Evolutionary conservation across 768 basidiomycete species (phyloP), one percentile per base, ranked within the genome.

Genomic region (Collybia nuda): DNA sequence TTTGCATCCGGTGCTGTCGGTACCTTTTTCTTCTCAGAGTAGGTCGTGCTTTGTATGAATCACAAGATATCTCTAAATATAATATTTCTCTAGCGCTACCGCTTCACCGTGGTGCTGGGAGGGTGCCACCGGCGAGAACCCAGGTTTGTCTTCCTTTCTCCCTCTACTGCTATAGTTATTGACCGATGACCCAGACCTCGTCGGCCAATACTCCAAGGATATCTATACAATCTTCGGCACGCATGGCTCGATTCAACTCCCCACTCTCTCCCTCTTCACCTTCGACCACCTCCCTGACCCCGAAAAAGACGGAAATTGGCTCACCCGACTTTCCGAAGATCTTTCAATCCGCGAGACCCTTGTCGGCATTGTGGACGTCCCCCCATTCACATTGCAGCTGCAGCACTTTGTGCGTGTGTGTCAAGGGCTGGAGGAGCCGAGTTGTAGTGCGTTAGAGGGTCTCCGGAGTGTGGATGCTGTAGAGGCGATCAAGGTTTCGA

Each of bases 71-170:
- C 17, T 6, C 40, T 41, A 9, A 22, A 18, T 0, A 9, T 5
- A 2, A 17, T 14, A 9, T 18, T 9, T 41, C 19, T 41, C 12
- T 15, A 41, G 40, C 23, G 54, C 54, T 7, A 40, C 35, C 3
- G 54, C 40, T 19, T 45, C 50, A 15, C 50, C 50, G n/a, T 40
- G 35, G n/a, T 36, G 18, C 19, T 52, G 50, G 24, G 54, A 55
- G 39, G 44, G 28, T 11, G 49, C n/a, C 26, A 38, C 54, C 5
- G 54, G 49, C n/a, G 54, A 55, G 36, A 55, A 55, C 35, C 54
- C 54, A 41, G 40, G 40, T 41, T 12, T 11, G 40, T 41, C 40
- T 22, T 6, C 39, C 21, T 15, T 17, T 12, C 14, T 18, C 5
- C 8, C 14, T 17, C 6, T 9, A 41, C 24, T 21, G 24, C 21